Evolutionary conservation across 345 rosid species (phyloP).

Genomic region (Angophora floribunda): DNA sequence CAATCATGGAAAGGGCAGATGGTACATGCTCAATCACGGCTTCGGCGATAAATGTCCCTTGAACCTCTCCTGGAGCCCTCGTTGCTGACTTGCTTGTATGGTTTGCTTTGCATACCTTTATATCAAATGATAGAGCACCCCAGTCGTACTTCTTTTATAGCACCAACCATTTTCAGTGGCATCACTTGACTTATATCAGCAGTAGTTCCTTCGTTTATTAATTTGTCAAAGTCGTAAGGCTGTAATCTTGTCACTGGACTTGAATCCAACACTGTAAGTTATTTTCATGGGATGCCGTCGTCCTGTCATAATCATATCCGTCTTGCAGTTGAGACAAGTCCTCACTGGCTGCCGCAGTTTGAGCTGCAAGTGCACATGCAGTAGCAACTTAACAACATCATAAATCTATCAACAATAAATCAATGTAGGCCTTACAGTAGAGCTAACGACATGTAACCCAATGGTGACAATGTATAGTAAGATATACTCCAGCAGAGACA

Average conservation of each 20-base stretch:
- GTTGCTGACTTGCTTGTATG: constrained; percentile 60
- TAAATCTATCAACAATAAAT: background rate
- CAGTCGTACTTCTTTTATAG: constrained; percentile 70
- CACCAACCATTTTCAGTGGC: constrained; percentile 26
- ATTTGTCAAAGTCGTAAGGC: constrained; percentile 45
- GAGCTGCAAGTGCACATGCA: constrained; percentile 82
- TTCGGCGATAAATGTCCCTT: constrained; percentile 78
- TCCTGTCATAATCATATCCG: constrained; percentile 87
- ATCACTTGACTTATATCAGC: constrained; percentile 48
- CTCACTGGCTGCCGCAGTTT: constrained; percentile 56
- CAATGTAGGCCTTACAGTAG: background rate
- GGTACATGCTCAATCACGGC: constrained; percentile 74
- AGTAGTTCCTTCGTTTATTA: constrained; percentile 57
- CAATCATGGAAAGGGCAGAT: constrained; percentile 56
- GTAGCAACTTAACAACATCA: constrained; percentile 54
- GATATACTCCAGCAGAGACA: background rate
- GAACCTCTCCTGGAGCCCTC: constrained; percentile 91
- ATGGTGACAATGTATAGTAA: background rate
- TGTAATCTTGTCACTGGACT: constrained; percentile 69
- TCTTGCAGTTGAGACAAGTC: constrained; percentile 57
- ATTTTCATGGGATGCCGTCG: constrained; percentile 95
- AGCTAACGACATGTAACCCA: background rate
- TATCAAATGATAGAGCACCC: constrained; percentile 76
- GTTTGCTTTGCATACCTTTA: constrained; percentile 83
- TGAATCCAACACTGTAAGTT: constrained; percentile 81